Conservation (phyloP, 495 filamentous ascomycete species). For the Aspergillus avenaceus region DNA sequence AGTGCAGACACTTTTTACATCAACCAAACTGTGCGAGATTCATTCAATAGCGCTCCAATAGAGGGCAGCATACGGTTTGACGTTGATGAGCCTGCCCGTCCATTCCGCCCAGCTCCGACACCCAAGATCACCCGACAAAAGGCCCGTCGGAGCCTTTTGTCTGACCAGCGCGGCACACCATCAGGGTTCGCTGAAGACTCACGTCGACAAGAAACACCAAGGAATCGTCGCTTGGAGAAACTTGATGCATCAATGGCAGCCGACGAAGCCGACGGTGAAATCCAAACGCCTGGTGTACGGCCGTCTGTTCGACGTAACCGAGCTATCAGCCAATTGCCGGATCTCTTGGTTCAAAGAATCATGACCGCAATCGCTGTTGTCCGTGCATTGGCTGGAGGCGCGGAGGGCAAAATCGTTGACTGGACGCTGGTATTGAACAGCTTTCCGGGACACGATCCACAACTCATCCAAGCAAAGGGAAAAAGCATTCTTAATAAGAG, state of each 20-base stretch:
- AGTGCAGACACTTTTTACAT: constrained; percentile 25
- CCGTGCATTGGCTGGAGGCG: constrained; percentile 68
- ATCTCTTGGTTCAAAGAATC: constrained; percentile 34
- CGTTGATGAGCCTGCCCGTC: constrained; percentile 8
- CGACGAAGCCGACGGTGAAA: constrained; percentile 1
- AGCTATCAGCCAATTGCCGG: constrained; percentile 16
- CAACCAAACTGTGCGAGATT: constrained; percentile 29
- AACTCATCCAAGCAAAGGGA: constrained; percentile 59
- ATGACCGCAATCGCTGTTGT: constrained; percentile 71
- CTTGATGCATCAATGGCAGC: constrained; percentile 20
- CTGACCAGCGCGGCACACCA: background rate
- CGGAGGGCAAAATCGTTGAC: constrained; percentile 59
- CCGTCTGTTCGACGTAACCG: constrained; percentile 24
- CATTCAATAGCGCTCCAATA: constrained; percentile 30
- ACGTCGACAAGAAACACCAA: background rate
- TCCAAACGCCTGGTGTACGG: background rate
- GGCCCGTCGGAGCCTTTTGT: background rate
- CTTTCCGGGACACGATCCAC: constrained; percentile 58
- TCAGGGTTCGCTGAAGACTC: too few relatives aligned
- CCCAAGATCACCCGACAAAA: background rate
- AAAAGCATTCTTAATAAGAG: constrained; percentile 52
- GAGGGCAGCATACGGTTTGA: constrained; percentile 33
- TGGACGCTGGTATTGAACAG: constrained; percentile 67
- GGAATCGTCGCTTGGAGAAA: constrained; percentile 17
- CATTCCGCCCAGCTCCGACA: background rate